phyloP scores from a whole-genome alignment of 305 asterid genomes.

The Euphrasia arctica region DNA sequence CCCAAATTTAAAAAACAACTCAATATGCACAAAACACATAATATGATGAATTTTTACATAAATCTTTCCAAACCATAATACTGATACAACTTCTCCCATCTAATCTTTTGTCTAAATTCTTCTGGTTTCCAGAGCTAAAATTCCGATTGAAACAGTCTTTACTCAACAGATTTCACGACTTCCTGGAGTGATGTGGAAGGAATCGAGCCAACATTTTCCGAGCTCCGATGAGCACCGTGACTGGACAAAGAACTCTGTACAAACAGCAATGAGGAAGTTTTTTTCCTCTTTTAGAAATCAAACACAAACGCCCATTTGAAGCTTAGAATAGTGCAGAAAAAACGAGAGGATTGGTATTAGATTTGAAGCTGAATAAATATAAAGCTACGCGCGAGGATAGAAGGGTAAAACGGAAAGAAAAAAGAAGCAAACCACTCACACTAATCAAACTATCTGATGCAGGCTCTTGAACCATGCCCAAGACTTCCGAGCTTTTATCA shows the following conservation, averaged over 20 bases:
- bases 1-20: no score
- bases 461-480: conserved; percentile 20
- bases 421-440: conserved; percentile 13
- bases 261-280: not conserved
- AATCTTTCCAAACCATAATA: no score
- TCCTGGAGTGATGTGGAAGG: conserved; percentile 12
- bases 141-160: no score
- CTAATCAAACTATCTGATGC: conserved; percentile 10
- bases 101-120: no score
- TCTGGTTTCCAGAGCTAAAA: no score
- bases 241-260: conserved; percentile 18
- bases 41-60: no score
- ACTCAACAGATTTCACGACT: not conserved
- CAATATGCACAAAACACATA: no score
- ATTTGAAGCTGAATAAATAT: not conserved
- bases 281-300: not conserved
- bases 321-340: not conserved
- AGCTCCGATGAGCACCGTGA: conserved; percentile 17
- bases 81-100: no score
- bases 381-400: not conserved
- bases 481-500: conserved; percentile 20
- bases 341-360: not conserved
- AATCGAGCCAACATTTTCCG: conserved; percentile 19
- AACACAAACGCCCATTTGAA: not conserved
- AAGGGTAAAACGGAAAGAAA: not conserved